Percentiles rank a stretch among this genome's conserved stretches.
Conservation (phyloP, 352 stramenopile species). For the Thalassiosira hispida region DNA sequence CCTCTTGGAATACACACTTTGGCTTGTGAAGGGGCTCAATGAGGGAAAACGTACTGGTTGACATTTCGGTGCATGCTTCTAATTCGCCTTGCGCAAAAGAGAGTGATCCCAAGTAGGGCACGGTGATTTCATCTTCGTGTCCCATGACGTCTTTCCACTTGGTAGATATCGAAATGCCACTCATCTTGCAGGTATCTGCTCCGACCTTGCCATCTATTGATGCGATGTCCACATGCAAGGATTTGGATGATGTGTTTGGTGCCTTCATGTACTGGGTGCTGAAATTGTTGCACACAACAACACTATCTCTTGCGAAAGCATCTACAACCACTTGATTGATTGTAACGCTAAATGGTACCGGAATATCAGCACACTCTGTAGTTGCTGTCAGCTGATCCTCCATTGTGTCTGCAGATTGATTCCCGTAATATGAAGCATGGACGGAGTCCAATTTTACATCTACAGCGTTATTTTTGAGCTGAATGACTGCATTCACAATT, state of each 20-base stretch:
- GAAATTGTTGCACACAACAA: neutral
- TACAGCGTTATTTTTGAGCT: neutral
- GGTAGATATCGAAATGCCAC: neutral
- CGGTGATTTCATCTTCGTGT: neutral
- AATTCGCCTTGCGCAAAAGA: neutral
- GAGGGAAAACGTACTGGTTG: slow-evolving; percentile 1
- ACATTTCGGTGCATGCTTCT: neutral
- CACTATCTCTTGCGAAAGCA: neutral
- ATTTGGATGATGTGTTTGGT: neutral
- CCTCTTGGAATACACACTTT: neutral
- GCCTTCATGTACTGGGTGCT: neutral
- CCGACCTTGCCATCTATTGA: neutral
- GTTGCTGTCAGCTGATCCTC: too few species aligned
- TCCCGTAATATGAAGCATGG: neutral
- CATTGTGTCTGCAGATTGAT: too few species aligned
- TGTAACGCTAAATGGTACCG: neutral
- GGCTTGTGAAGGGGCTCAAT: neutral
- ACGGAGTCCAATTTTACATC: neutral
- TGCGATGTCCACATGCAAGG: neutral
- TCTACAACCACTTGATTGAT: neutral
- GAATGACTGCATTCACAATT: neutral
- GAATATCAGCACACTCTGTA: neutral
- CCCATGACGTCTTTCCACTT: neutral
- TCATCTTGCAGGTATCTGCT: neutral
- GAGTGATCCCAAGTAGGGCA: neutral